These are phyloP conservation scores for Aureobasidium sp. DNA, from an alignment of 2,329 filamentous ascomycete species.

Conservation along the genomic window DNA sequence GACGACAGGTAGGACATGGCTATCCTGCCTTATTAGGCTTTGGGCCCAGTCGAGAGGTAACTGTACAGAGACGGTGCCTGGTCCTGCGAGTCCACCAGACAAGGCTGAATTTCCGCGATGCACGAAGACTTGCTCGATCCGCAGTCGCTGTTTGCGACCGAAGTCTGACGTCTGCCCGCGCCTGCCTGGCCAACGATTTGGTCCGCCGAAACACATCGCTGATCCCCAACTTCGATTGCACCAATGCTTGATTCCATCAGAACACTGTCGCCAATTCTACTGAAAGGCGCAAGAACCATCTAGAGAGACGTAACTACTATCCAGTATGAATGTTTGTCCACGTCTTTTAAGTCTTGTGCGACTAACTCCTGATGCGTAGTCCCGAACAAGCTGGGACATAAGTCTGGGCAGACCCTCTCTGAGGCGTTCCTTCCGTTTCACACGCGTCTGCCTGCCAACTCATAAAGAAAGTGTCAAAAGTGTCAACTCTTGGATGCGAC, in stretches of 20 bases:
- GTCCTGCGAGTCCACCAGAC: not conserved
- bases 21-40: not conserved
- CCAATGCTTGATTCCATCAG: not conserved
- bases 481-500: not conserved
- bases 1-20: slow-evolving; percentile 12
- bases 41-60: not conserved
- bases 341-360: not conserved
- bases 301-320: not conserved
- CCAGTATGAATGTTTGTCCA: not conserved
- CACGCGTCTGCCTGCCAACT: not conserved
- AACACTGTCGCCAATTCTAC: not conserved
- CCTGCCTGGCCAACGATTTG: not conserved
- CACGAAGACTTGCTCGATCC: slow-evolving; percentile 13
- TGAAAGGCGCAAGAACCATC: not conserved
- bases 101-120: not conserved
- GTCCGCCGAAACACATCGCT: not conserved
- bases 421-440: not conserved
- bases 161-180: not conserved
- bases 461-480: not conserved
- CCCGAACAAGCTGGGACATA: not conserved
- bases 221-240: not conserved
- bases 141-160: not conserved
- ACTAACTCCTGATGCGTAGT: not conserved
- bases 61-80: slow-evolving; percentile 5
- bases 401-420: not conserved